Base-by-base conservation (phyloP, 352 stramenopile species). In the Phytophthora cactorum region DNA sequence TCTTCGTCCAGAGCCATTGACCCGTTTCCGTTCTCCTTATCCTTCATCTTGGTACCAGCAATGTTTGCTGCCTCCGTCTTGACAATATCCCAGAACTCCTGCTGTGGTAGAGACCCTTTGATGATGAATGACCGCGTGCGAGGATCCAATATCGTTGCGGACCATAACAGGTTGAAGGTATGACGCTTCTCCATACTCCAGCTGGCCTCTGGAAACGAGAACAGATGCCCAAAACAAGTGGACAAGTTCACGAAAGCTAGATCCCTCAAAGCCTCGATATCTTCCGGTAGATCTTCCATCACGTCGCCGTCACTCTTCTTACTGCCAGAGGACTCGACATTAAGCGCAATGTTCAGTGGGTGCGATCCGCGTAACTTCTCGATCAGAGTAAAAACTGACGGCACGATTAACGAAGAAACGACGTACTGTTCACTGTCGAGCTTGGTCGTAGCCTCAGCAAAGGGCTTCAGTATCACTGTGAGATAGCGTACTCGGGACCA, bases 61-160 rank as follows among this genome's bases (percentile, higher is more conserved):
- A 91, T 80, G 28, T 78, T 82, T 5, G 70, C 71, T 27, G 82
- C 83, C 45, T 93, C 80, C 0, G 52, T 47, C 55, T 93, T 91
- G 45, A 91, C 78, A 32, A 93, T 59, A 34, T 91, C 81, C 85
- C 85, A 93, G 31, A 90, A 88, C 14, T 91, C 75, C 4, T 77
- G 50, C 51, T 82, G 74, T 1, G 74, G 63, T 22, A 93, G 47
- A 44, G 85, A 74, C 10, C 82, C 85, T 31, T 93, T 93, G 52
- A 93, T 84, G 49, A 93, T 89, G 36, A 93, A 91, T 7, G 83
- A 75, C 0, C 83, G 78, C n/a, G 85, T 93, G 3, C 85, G 82
- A 44, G 85, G 85, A 50, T 93, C 85, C 38, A 93, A 57, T 50
- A 93, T 74, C 6, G 85, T 93, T 31, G 85, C 81, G 2, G 70